Evolutionary conservation across 306 rosid species (phyloP).

Genomic region (Quercus alba): DNA sequence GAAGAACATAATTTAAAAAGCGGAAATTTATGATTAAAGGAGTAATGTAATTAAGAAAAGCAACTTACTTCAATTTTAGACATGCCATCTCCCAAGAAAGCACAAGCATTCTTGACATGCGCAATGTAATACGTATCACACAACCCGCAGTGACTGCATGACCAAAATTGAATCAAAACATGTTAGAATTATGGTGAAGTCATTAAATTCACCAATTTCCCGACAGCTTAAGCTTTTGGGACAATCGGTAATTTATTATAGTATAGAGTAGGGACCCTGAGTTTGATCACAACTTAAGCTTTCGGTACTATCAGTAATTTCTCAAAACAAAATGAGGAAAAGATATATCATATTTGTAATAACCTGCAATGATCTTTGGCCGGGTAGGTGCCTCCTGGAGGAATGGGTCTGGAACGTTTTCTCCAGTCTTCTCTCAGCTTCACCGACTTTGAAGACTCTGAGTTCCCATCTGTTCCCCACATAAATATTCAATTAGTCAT

Average conservation of each 20-base stretch:
- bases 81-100: conserved; percentile 98
- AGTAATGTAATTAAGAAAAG: conserved; percentile 2
- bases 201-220: no score
- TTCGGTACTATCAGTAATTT: no score
- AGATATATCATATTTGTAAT: no score
- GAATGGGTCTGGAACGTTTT: conserved; percentile 75
- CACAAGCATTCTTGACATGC: conserved; percentile 95
- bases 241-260: no score
- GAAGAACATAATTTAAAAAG: no score
- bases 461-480: conserved; percentile 38
- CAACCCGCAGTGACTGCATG: conserved; percentile 76
- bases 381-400: conserved; percentile 90
- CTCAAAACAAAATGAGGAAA: no score
- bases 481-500: background rate
- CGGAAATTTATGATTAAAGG: background rate
- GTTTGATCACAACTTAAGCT: no score
- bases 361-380: conserved; percentile 98
- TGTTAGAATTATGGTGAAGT: background rate
- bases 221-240: no score
- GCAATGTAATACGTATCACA: conserved; percentile 96
- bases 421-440: conserved; percentile 82
- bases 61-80: conserved; percentile 78
- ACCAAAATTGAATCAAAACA: conserved; percentile 2
- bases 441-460: conserved; percentile 35
- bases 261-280: no score